Evolutionary conservation across 2,329 filamentous ascomycete genomes (phyloP).

Genomic region (Microdochium paspali): DNA sequence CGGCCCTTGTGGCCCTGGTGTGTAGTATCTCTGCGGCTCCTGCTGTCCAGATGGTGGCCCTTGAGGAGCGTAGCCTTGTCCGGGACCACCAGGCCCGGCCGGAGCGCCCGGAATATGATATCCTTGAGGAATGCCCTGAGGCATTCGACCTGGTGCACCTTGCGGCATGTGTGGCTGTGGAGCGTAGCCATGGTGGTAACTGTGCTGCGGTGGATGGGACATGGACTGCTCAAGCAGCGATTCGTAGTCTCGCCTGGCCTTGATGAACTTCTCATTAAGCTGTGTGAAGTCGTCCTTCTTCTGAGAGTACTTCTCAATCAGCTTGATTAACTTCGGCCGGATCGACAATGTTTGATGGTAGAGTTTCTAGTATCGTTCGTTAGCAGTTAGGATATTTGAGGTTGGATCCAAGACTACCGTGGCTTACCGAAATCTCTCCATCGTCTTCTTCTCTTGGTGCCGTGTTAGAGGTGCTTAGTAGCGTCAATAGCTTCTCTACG

Average conservation of each 20-base stretch:
- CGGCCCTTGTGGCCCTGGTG: slow-evolving; percentile 40
- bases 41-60: slow-evolving; percentile 35
- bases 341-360: slow-evolving; percentile 95
- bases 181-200: slow-evolving; percentile 57
- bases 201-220: slow-evolving; percentile 78
- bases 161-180: slow-evolving; percentile 40
- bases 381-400: not conserved
- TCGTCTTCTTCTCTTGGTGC: slow-evolving; percentile 81
- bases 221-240: slow-evolving; percentile 92
- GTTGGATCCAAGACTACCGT: too few relatives aligned
- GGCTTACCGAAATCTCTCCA: slow-evolving; percentile 79
- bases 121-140: slow-evolving; percentile 23
- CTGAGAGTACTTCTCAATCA: slow-evolving; percentile 98
- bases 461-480: slow-evolving; percentile 80
- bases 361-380: slow-evolving; percentile 36
- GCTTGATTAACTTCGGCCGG: slow-evolving; percentile 89
- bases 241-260: slow-evolving; percentile 93
- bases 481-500: slow-evolving; percentile 64
- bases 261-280: slow-evolving; percentile 98
- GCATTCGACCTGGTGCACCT: slow-evolving; percentile 19
- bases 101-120: slow-evolving; percentile 27
- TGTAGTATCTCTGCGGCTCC: slow-evolving; percentile 62
- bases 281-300: slow-evolving; percentile 99
- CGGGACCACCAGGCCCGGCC: slow-evolving; percentile 14
- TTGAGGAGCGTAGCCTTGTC: slow-evolving; percentile 27